Base-by-base conservation (phyloP, 495 filamentous ascomycete genomes). In the Neurospora sp. region DNA sequence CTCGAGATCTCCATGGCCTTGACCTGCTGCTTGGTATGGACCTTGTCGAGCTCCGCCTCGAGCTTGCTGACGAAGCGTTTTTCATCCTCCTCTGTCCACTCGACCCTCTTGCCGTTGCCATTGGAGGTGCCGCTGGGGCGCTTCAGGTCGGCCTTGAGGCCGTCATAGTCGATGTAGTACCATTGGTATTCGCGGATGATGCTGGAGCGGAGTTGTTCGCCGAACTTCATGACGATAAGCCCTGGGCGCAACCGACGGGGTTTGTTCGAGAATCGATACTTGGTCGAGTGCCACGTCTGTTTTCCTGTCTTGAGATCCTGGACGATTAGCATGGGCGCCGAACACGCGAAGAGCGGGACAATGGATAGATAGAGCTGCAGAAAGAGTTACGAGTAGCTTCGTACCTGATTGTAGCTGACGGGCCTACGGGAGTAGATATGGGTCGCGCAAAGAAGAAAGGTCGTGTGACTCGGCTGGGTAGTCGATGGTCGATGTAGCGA, bases 161-260 rank as follows among this genome's bases (percentile, higher is more conserved):
- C 92, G 76, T 98, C 94, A 82, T 99, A 99, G 81, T 91, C 90
- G 82, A 99, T 98, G 84, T 98, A 99, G 86, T 96, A 92, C 87
- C 93, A 96, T 81, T 92, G 90, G 84, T 94, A 99, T 81, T 98
- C 96, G 84, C 91, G 92, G 82, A 98, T 94, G 77, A 97, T 88
- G 75, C 94, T 97, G 72, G 92, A 93, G 48, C 91, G 92, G 74
- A 99, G 89, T 85, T 98, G 94, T 80, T 97, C 92, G 79, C 96
- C 96, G 87, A 99, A 99, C 86, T 97, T 98, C 84, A 83, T 85
- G 80, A 79, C 81, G 82, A 87, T 76, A 70, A 83, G 73, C 71
- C 84, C 80, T n/a, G 82, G 83, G 42, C 76, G 70, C 70, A 80
- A 74, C 71, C 73, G 70, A 31, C 35, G 42, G 70, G 70, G 39